Conservation (phyloP, 768 basidiomycete species). For the Epithele typhae region DNA sequence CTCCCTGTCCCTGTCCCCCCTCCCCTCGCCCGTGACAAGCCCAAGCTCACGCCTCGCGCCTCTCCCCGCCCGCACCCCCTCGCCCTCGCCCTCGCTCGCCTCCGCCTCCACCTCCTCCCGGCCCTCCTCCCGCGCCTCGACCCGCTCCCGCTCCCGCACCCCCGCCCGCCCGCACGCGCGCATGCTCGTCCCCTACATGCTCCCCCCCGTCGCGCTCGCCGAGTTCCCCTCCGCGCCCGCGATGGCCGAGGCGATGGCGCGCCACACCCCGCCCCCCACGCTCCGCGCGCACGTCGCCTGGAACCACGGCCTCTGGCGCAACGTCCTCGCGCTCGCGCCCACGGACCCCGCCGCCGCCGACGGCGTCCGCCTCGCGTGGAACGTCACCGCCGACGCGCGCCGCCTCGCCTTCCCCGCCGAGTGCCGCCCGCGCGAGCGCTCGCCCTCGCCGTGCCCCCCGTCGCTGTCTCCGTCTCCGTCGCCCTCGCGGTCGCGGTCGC, state of each 20-base stretch:
- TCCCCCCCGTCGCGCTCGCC: conserved; percentile 44
- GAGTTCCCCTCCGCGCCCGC: conserved; percentile 60
- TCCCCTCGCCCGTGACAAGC: conserved; percentile 24
- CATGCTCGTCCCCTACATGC: conserved; percentile 43
- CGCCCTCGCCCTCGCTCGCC: neutral
- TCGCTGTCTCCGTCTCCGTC: neutral
- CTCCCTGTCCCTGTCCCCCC: neutral
- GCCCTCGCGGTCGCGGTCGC: neutral
- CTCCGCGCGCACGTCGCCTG: conserved; percentile 31
- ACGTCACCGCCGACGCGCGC: conserved; percentile 65
- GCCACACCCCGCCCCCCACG: conserved; percentile 31
- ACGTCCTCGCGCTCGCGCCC: conserved; percentile 52
- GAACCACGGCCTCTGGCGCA: conserved; percentile 67
- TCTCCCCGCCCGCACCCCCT: neutral
- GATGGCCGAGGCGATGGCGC: conserved; percentile 51
- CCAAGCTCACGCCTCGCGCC: conserved; percentile 23
- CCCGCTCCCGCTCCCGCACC: neutral
- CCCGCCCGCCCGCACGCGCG: neutral
- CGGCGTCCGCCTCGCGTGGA: conserved; percentile 62
- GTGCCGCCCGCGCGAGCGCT: conserved; percentile 15
- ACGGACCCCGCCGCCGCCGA: conserved; percentile 41
- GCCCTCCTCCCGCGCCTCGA: neutral
- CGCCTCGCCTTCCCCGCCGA: conserved; percentile 13
- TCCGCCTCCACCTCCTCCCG: neutral
- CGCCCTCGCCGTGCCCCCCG: neutral